These are phyloP conservation scores for Russula sp. DNA, from an alignment of 768 basidiomycete species.

Conservation along the genomic window DNA sequence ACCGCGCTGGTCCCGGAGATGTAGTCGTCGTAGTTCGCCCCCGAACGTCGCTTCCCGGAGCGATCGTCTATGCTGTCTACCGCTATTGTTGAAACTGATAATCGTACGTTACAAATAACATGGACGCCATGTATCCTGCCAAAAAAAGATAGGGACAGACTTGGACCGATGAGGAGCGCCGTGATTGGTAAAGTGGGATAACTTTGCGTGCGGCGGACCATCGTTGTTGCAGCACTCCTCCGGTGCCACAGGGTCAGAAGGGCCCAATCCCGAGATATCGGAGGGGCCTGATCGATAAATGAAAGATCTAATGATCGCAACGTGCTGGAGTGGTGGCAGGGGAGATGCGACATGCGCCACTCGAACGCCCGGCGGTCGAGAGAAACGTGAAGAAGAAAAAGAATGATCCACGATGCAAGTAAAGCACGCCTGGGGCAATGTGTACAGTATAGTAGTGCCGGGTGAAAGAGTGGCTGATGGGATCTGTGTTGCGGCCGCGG, in stretches of 20 bases:
- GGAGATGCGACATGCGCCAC: not conserved
- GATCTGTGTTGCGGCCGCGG: too few relatives aligned
- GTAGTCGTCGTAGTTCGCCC: constrained; percentile 17
- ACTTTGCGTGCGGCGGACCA: not conserved
- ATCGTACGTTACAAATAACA: constrained; percentile 15
- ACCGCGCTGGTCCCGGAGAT: constrained; percentile 23
- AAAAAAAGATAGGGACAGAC: not conserved
- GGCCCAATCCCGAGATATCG: constrained; percentile 5
- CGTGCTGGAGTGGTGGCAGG: constrained; percentile 19
- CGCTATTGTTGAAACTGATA: constrained; percentile 4
- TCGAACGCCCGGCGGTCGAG: not conserved
- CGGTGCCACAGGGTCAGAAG: not conserved
- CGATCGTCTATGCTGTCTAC: constrained; percentile 5
- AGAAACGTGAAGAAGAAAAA: not conserved
- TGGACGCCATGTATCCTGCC: not conserved
- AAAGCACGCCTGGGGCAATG: too few relatives aligned
- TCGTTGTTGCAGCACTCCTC: not conserved
- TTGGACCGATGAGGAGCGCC: not conserved
- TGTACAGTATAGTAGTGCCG: too few relatives aligned
- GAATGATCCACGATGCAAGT: not conserved
- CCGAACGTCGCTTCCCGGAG: not conserved
- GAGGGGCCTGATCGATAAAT: not conserved
- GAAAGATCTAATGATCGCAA: not conserved
- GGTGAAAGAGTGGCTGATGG: too few relatives aligned
- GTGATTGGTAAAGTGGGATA: not conserved